phyloP scores from a whole-genome alignment of 768 basidiomycete genomes.

The Melanogaster broomeanus region DNA sequence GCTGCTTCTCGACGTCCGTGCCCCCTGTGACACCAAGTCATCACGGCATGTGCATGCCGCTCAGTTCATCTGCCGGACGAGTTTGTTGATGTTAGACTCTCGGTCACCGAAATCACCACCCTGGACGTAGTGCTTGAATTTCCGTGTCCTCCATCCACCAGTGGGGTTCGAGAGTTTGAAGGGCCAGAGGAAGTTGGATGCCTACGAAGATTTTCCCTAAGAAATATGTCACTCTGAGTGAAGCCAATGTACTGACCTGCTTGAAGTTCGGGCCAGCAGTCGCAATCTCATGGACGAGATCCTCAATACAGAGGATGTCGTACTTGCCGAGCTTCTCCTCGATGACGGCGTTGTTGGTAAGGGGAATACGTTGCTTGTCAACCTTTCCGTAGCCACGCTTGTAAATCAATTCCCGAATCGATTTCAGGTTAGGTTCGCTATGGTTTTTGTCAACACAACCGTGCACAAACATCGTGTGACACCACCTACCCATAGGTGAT shows the following conservation, averaged over 20 bases:
- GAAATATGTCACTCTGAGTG: neutral
- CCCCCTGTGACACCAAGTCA: conserved; percentile 2
- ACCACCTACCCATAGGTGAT: conserved; percentile 86
- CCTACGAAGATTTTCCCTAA: conserved; percentile 39
- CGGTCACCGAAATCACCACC: conserved; percentile 98
- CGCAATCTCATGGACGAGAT: conserved; percentile 95
- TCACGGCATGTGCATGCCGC: conserved; percentile 3
- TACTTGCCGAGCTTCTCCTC: conserved; percentile 88
- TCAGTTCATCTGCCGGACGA: conserved; percentile 94
- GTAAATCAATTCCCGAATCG: conserved; percentile 96
- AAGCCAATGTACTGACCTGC: conserved; percentile 58
- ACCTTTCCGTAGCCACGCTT: conserved; percentile 99
- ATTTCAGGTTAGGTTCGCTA: conserved; percentile 95
- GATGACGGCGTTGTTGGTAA: conserved; percentile 91
- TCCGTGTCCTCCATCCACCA: conserved; percentile 96
- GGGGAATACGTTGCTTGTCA: conserved; percentile 95
- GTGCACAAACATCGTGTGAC: neutral
- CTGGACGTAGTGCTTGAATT: conserved; percentile 96
- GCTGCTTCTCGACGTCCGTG: conserved; percentile 2
- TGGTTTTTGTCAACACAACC: conserved; percentile 3
- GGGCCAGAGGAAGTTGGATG: conserved; percentile 97
- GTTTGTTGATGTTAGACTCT: conserved; percentile 96
- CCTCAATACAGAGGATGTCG: conserved; percentile 96
- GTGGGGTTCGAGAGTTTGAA: conserved; percentile 99
- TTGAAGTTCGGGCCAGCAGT: conserved; percentile 99